phyloP scores from a whole-genome alignment of 805 yeast genomes.

The Suhomyces kilbournensis region DNA sequence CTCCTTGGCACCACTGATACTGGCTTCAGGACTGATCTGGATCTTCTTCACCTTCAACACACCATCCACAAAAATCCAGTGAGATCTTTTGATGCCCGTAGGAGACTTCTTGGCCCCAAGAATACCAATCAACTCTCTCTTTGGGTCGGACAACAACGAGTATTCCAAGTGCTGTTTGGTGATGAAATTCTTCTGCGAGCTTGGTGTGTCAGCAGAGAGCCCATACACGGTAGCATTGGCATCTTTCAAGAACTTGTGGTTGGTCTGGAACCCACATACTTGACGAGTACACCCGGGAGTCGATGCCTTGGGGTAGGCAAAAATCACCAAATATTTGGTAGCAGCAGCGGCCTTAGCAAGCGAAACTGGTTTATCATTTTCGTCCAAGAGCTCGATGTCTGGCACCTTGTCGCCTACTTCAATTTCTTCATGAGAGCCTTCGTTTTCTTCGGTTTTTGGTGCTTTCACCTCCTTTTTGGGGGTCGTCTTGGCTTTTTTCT shows the following conservation, averaged over 20 bases:
- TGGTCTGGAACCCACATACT: constrained; percentile 82
- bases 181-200: constrained; percentile 73
- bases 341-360: constrained; percentile 29
- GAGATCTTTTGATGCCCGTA: constrained; percentile 79
- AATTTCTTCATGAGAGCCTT: constrained; percentile 11
- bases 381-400: constrained; percentile 58
- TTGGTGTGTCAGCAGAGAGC: constrained; percentile 75
- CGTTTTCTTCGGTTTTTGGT: constrained; percentile 8
- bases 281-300: constrained; percentile 98
- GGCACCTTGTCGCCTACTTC: constrained; percentile 67
- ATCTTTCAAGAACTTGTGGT: constrained; percentile 48
- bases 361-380: constrained; percentile 58
- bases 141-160: constrained; percentile 74
- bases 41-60: constrained; percentile 52
- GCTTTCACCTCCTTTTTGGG: constrained; percentile 5
- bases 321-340: constrained; percentile 37
- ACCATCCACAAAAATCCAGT: constrained; percentile 85
- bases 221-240: constrained; percentile 69
- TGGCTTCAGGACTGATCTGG: constrained; percentile 49
- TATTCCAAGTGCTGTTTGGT: constrained; percentile 71
- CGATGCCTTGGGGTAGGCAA: constrained; percentile 85
- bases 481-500: constrained; percentile 11
- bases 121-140: constrained; percentile 59
- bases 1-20: constrained; percentile 56
- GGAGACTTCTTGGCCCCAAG: constrained; percentile 85